phyloP scores from a whole-genome alignment of 2,329 filamentous ascomycete species.

The Dothideomycetes sp. region DNA sequence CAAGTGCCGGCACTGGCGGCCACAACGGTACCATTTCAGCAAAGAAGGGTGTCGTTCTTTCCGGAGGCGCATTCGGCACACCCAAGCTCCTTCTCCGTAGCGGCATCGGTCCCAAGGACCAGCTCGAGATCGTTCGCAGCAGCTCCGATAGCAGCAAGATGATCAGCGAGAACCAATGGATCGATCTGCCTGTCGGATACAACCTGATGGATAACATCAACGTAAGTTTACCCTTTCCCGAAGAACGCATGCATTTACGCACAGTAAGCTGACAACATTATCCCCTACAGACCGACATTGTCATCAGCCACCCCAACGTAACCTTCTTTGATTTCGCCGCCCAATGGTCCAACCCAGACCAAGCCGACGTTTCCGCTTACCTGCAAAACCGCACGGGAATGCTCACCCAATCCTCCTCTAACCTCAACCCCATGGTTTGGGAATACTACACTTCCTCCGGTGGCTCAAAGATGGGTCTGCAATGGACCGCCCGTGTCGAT shows the following conservation, averaged over 20 bases:
- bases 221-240: no score
- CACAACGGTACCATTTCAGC: conserved; percentile 5
- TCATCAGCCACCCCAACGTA: conserved; percentile 12
- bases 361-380: conserved; percentile 7
- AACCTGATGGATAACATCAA: conserved; percentile 14
- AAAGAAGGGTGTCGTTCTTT: conserved; percentile 7
- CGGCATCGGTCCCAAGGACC: conserved; percentile 10
- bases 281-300: conserved; percentile 15
- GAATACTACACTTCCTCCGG: conserved; percentile 4
- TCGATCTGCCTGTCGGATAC: conserved; percentile 11
- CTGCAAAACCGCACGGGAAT: conserved; percentile 11
- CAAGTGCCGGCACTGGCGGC: conserved; percentile 1
- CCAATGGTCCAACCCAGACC: conserved; percentile 7
- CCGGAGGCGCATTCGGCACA: conserved; percentile 12
- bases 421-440: conserved; percentile 13
- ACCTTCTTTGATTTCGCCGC: conserved; percentile 10
- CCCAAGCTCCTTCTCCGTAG: conserved; percentile 10
- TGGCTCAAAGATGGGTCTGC: background rate
- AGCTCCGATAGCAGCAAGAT: conserved; percentile 6
- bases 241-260: no score
- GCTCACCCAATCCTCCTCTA: conserved; percentile 7
- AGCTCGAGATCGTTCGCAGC: conserved; percentile 6
- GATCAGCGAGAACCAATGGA: conserved; percentile 13
- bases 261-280: no score
- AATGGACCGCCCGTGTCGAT: conserved; percentile 13